Evolutionary conservation across 2,329 filamentous ascomycete genomes (phyloP).

Genomic region (Aureobasidium namibiae): DNA sequence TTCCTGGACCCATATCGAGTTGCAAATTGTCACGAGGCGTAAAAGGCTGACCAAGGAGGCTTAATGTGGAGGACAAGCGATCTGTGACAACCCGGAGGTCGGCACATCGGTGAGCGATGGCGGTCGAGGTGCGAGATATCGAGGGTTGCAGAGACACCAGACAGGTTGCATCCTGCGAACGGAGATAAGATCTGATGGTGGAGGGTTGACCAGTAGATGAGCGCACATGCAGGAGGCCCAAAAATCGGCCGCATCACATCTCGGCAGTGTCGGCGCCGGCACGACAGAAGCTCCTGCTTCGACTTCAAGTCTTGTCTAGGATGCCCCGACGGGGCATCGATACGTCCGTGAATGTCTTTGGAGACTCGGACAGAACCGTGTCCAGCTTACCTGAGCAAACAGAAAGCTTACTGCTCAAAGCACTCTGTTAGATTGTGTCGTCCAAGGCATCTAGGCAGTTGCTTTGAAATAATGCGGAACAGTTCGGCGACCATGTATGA

Average conservation of each 20-base stretch:
- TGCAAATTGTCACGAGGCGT: background rate
- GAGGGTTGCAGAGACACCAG: background rate
- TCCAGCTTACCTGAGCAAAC: background rate
- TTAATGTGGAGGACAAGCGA: background rate
- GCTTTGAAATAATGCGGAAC: background rate
- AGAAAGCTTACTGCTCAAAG: background rate
- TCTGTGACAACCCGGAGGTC: background rate
- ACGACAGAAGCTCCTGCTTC: background rate
- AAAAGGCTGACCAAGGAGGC: background rate
- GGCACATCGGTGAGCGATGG: background rate
- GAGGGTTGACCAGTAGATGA: background rate
- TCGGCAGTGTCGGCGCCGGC: background rate
- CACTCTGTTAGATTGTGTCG: background rate
- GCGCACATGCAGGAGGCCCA: background rate
- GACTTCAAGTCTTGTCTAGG: background rate
- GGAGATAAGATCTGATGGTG: background rate
- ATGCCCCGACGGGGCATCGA: background rate
- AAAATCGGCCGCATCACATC: background rate
- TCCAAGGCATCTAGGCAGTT: slow-evolving; percentile 6
- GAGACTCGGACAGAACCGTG: background rate
- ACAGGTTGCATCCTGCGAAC: background rate
- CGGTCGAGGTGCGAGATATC: background rate
- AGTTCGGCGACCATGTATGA: background rate
- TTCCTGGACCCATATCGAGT: background rate
- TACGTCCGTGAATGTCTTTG: background rate